Base-by-base conservation (phyloP, 441 rosid species). In the Erodium moschatum region DNA sequence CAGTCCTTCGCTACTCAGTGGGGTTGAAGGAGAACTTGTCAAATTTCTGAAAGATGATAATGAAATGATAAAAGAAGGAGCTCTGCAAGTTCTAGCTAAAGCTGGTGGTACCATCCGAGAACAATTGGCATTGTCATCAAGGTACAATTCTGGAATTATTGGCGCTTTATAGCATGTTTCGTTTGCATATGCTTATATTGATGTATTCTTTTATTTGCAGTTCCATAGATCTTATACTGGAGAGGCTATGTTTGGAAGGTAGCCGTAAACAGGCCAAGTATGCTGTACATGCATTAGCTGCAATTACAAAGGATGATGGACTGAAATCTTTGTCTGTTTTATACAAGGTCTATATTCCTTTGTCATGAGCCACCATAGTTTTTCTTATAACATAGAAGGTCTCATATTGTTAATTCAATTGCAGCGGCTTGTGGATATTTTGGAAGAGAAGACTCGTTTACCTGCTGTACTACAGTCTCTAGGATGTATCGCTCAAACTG, bases 271-370 rank as follows among this genome's bases (percentile, higher is more conserved):
- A 95, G 76, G 99, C 97, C 46, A 95, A 92, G 82, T 89, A 90
- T 84, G 99, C 99, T 76, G 99, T 95, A 69, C 97, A 87, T 79
- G 97, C 98, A 20, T 83, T 95, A 31, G 99, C 97, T 77, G 91
- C 99, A 70, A 95, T 95, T 83, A 90, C 97, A 68, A 92, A 90
- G 81, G 99, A 95, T 75, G 99, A 95, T 54, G 99, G 99, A 64
- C 87, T 95, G 66, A 95, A 85, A 82, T 89, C 99, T 42, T 93
- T 95, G 62, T 95, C 99, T 73, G 96, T 95, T 82, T 73, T 95
- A 60, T 95, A 95, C 86, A 95, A 95, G 98, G 99, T 74, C 65
- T 48, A 46, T 54, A 13, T 31, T 12, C 68, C 44, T 66, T 62
- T 73, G n/a, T 44, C 50, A 12, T 12, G 13, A 44, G 18, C 4